phyloP scores from a whole-genome alignment of 176 grass and related monocot genomes.

The Zizania latifolia region DNA sequence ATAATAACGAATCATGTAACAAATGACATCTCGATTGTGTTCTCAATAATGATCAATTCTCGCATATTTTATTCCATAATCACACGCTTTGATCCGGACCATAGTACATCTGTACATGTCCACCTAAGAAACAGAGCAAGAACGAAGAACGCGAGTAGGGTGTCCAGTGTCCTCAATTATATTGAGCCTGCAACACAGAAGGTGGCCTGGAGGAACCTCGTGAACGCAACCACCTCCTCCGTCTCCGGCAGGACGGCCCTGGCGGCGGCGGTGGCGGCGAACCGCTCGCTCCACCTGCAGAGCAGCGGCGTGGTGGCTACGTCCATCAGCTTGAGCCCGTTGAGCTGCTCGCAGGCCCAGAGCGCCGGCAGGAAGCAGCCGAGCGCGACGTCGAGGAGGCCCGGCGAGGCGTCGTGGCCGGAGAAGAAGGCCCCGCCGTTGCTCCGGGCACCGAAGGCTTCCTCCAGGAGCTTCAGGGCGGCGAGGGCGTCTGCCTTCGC shows the following conservation, averaged over 20 bases:
- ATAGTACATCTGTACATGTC: too few species aligned
- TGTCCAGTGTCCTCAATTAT: neutral
- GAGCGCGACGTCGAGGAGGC: conserved; percentile 29
- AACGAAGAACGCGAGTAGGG: too few species aligned
- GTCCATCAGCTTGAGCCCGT: conserved; percentile 13
- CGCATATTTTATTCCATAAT: too few species aligned
- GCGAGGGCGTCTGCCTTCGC: neutral
- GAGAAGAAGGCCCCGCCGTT: conserved; percentile 18
- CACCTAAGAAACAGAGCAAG: too few species aligned
- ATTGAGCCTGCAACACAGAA: neutral
- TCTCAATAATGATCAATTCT: too few species aligned
- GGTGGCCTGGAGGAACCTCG: conserved; percentile 32
- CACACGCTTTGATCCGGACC: too few species aligned
- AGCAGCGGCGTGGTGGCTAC: conserved; percentile 17
- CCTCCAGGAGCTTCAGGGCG: conserved; percentile 6
- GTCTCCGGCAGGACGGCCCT: conserved; percentile 25
- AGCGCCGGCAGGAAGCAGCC: conserved; percentile 47
- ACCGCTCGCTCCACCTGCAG: conserved; percentile 12
- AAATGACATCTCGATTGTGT: too few species aligned
- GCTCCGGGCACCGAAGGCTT: neutral
- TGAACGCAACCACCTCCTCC: conserved; percentile 38
- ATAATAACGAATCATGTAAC: too few species aligned
- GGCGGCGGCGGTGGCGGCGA: neutral
- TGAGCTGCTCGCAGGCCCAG: conserved; percentile 36
- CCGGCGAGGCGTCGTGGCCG: neutral